A percentile compares a stretch with the other conserved stretches of the same genome.
Evolutionary conservation across 2,329 filamentous ascomycete species (phyloP).

Genomic region (Alternaria ethzedia): DNA sequence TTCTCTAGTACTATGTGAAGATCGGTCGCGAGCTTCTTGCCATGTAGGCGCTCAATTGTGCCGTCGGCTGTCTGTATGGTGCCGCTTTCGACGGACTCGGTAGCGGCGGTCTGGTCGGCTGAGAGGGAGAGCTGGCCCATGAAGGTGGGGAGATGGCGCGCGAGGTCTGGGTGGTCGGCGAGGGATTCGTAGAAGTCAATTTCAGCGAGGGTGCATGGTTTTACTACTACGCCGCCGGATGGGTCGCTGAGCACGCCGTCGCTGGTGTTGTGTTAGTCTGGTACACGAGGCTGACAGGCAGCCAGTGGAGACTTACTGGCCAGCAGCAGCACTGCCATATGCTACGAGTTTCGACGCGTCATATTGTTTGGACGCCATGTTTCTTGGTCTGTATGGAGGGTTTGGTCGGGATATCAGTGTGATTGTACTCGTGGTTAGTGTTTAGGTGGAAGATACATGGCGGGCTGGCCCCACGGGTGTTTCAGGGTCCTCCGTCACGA

Average conservation of each 20-base stretch:
- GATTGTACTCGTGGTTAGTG: background rate
- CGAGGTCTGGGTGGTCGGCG: slow-evolving; percentile 73
- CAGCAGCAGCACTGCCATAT: slow-evolving; percentile 79
- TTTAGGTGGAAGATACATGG: slow-evolving; percentile 7
- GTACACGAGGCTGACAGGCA: slow-evolving; percentile 1
- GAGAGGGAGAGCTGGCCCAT: slow-evolving; percentile 76
- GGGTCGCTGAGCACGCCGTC: slow-evolving; percentile 88
- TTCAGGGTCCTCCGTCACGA: slow-evolving; percentile 24
- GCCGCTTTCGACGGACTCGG: slow-evolving; percentile 30
- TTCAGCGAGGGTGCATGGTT: slow-evolving; percentile 87
- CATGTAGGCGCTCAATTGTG: slow-evolving; percentile 53
- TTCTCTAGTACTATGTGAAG: slow-evolving; percentile 86
- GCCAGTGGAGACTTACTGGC: slow-evolving; percentile 69
- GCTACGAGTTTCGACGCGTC: slow-evolving; percentile 67
- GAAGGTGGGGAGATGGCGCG: slow-evolving; percentile 81
- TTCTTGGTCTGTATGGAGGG: background rate
- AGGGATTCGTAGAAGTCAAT: slow-evolving; percentile 87
- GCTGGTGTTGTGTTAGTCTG: slow-evolving; percentile 55
- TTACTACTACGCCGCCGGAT: slow-evolving; percentile 86
- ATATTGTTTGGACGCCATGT: slow-evolving; percentile 57
- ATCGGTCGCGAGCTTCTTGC: slow-evolving; percentile 74
- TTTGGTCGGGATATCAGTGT: slow-evolving; percentile 6
- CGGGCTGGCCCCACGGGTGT: slow-evolving; percentile 7
- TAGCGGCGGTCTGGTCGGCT: slow-evolving; percentile 21
- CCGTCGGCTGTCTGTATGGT: slow-evolving; percentile 35